Percentiles rank a stretch among this genome's conserved stretches.
Evolutionary conservation across 768 basidiomycete genomes (phyloP).

Genomic region (Podaxis mareebaensis): DNA sequence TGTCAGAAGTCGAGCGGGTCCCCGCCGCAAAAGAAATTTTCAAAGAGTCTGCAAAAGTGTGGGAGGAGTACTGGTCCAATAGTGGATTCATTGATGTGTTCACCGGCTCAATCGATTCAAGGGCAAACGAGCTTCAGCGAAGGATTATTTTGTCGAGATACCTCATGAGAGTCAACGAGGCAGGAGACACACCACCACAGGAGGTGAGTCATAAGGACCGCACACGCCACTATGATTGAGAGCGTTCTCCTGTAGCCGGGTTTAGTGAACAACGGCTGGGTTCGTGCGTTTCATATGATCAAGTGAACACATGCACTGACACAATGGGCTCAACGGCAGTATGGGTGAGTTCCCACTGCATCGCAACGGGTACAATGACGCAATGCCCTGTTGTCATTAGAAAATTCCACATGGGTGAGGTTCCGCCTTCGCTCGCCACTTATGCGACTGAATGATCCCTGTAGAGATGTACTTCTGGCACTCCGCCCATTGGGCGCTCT

Average conservation of each 20-base stretch:
- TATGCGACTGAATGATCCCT: neutral
- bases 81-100: conserved; percentile 55
- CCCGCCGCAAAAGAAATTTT: conserved; percentile 27
- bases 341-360: conserved; percentile 31
- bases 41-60: conserved; percentile 36
- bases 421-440: neutral
- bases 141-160: conserved; percentile 58
- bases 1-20: conserved; percentile 18
- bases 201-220: conserved; percentile 38
- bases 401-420: conserved; percentile 58
- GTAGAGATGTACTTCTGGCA: conserved; percentile 63
- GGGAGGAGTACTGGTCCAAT: conserved; percentile 49
- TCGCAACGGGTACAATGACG: neutral
- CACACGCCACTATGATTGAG: neutral
- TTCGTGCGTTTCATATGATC: conserved; percentile 27
- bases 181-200: conserved; percentile 55
- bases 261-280: conserved; percentile 58
- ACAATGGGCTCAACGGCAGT: conserved; percentile 23
- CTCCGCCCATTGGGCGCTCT: conserved; percentile 56
- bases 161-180: conserved; percentile 59
- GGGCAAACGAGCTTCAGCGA: conserved; percentile 57
- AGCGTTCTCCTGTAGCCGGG: conserved; percentile 39
- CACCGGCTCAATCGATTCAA: conserved; percentile 47
- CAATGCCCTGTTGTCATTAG: conserved; percentile 23
- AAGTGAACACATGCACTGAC: neutral